Evolutionary conservation across 129 eudicot genomes (phyloP), one percentile per base, ranked within the genome.

Genomic region (Escallonia herrerae): DNA sequence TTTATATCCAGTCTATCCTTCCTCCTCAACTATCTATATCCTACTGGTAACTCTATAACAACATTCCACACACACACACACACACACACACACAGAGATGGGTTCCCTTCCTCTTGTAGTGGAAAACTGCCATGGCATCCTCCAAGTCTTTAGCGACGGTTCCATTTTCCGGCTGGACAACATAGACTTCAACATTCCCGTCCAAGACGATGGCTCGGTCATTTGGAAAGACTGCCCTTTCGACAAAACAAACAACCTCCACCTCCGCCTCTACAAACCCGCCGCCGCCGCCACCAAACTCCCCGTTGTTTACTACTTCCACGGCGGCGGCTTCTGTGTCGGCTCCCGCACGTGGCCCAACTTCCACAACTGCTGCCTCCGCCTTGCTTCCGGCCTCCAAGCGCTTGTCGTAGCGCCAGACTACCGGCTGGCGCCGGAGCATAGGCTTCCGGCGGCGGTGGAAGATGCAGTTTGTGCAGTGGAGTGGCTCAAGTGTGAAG

Each of bases 391-490:
- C 14, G 80, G 52, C 38, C 95, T 91, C 22, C 76, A 71, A 8
- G 95, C 71, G 15, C 37, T 87, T 5, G 83, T 91, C 4, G 70
- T 87, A 60, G 81, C 97, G 3, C 97, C 97, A 2, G 96, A 91
- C 79, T 87, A 87, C 71, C 85, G 97, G 45, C 77, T 91, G 50
- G 96, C 97, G 4, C 97, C 97, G 4, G 97, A 91, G 69, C 77
- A 83, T 56, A 37, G 96, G 71, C 91, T 87, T 40, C 97, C 97
- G 44, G 96, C 97, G 0, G 96, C 95, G 9, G 5, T 82, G 6
- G 89, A 85, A 4, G 96, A 91, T 68, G 77, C 84, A 2, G 2
- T 79, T 22, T 14, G 13, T 3, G 82, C 90, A 3, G 43, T 91
- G 2, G 70, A 74, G 70, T 88, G 96, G 96, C 77, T 88, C 4